phyloP scores from a whole-genome alignment of 768 basidiomycete species.

The Mycena venus region DNA sequence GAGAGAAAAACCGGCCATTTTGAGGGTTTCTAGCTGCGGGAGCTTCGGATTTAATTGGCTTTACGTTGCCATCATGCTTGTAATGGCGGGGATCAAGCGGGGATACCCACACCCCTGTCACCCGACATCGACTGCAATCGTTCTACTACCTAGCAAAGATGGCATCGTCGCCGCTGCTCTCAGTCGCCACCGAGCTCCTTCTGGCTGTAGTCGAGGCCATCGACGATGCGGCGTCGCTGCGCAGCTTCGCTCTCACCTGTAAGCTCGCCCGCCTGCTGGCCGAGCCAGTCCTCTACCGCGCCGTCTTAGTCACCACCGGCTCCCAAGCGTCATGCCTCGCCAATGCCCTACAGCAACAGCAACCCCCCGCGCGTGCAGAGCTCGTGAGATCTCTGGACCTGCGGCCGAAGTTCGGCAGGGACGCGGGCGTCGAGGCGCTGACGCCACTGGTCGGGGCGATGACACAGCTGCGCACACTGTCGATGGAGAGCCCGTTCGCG shows the following conservation, averaged over 20 bases:
- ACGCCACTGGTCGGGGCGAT: neutral
- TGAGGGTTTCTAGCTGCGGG: too few relatives aligned
- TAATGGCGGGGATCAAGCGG: too few relatives aligned
- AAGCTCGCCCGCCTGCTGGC: neutral
- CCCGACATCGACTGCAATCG: too few relatives aligned
- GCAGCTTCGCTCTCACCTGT: neutral
- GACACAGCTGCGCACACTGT: neutral
- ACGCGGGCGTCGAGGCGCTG: neutral
- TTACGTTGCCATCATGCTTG: too few relatives aligned
- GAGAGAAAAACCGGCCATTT: too few relatives aligned
- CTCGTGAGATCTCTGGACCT: neutral
- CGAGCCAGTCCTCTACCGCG: neutral
- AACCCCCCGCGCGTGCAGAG: neutral
- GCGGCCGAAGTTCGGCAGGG: neutral
- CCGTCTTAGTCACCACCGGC: neutral
- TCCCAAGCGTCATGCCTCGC: neutral
- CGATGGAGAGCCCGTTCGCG: constrained; percentile 1
- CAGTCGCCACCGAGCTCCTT: neutral
- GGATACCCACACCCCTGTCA: too few relatives aligned
- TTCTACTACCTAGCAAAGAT: neutral
- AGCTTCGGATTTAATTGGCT: too few relatives aligned
- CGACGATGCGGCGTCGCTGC: neutral
- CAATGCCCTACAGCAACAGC: neutral
- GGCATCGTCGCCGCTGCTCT: neutral
- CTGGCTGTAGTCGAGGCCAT: neutral